Evolutionary conservation across 1,284 basidiomycete genomes (phyloP).

Genomic region (Sporisorium reilianum): DNA sequence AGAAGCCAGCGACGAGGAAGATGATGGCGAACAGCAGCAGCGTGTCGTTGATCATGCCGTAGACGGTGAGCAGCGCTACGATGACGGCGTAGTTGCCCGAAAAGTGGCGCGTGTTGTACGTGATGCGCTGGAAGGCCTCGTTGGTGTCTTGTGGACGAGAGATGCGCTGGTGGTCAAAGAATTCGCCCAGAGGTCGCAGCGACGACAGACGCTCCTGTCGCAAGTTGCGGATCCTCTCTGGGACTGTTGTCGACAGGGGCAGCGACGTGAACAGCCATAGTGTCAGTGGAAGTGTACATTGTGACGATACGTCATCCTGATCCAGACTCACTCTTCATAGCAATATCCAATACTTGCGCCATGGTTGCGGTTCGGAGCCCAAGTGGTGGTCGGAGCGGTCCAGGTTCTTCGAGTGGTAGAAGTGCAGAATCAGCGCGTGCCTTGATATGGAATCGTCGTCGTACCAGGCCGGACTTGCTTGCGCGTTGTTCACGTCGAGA

Average conservation of each 20-base stretch:
- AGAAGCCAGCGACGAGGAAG: constrained; percentile 92
- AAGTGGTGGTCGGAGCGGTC: not conserved
- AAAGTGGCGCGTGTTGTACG: constrained; percentile 81
- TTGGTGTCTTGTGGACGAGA: constrained; percentile 78
- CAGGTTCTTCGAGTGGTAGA: not conserved
- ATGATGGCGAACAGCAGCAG: constrained; percentile 83
- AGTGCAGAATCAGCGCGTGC: not conserved
- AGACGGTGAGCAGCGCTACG: constrained; percentile 83
- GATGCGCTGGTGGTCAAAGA: constrained; percentile 87
- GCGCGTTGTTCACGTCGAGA: no score
- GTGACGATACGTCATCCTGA: no score
- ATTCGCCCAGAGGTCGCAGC: constrained; percentile 77
- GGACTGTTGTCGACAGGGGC: constrained; percentile 52
- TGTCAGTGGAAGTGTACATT: no score
- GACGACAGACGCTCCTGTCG: constrained; percentile 85
- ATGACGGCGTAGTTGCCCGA: constrained; percentile 84
- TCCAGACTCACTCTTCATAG: constrained; percentile 59
- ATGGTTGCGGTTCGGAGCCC: constrained; percentile 21
- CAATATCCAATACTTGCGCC: constrained; percentile 56
- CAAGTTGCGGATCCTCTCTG: constrained; percentile 54
- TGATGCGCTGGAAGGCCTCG: constrained; percentile 78
- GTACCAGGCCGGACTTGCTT: not conserved
- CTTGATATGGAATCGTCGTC: not conserved
- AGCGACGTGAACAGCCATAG: no score
- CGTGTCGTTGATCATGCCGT: constrained; percentile 88